These are phyloP conservation scores for Pilatotrama ljubarskyi DNA, from an alignment of 768 basidiomycete species.

Conservation along the genomic window DNA sequence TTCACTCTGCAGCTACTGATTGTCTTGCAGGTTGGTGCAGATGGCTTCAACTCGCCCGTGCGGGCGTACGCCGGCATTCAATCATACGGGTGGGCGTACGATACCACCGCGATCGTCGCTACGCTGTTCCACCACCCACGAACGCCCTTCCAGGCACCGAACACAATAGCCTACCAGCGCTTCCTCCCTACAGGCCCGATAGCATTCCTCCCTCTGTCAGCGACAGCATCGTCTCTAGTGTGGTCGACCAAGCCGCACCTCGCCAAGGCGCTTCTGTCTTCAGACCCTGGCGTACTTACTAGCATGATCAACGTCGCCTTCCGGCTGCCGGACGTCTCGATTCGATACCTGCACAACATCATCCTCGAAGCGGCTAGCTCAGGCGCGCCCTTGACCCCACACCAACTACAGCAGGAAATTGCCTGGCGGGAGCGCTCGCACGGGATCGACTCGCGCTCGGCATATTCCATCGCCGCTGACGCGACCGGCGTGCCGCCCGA, in stretches of 20 bases:
- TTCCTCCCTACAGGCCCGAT: slow-evolving; percentile 96
- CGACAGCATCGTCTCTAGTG: slow-evolving; percentile 81
- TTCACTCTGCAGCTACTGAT: not conserved
- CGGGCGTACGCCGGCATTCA: slow-evolving; percentile 81
- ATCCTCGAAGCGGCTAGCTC: slow-evolving; percentile 54
- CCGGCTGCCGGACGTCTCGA: slow-evolving; percentile 72
- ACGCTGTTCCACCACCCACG: slow-evolving; percentile 77
- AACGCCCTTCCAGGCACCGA: slow-evolving; percentile 58
- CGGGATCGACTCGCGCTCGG: slow-evolving; percentile 60
- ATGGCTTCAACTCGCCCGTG: slow-evolving; percentile 94
- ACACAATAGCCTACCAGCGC: slow-evolving; percentile 87
- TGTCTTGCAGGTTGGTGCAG: slow-evolving; percentile 82
- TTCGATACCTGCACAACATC: slow-evolving; percentile 63
- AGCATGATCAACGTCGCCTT: slow-evolving; percentile 91
- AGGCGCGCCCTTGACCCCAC: slow-evolving; percentile 46
- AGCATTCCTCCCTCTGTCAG: slow-evolving; percentile 88
- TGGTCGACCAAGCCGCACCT: slow-evolving; percentile 88
- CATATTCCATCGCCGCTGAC: slow-evolving; percentile 53
- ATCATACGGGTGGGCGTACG: slow-evolving; percentile 90
- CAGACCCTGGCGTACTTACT: slow-evolving; percentile 62
- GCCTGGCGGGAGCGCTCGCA: slow-evolving; percentile 74
- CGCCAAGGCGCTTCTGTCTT: slow-evolving; percentile 68
- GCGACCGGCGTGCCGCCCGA: slow-evolving; percentile 55
- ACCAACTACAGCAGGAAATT: slow-evolving; percentile 62
- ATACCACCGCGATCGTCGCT: slow-evolving; percentile 87